Percentiles rank a stretch among this genome's conserved stretches.
Conservation (phyloP, 805 yeast species). For the Aciculoconidium aculeatum region DNA sequence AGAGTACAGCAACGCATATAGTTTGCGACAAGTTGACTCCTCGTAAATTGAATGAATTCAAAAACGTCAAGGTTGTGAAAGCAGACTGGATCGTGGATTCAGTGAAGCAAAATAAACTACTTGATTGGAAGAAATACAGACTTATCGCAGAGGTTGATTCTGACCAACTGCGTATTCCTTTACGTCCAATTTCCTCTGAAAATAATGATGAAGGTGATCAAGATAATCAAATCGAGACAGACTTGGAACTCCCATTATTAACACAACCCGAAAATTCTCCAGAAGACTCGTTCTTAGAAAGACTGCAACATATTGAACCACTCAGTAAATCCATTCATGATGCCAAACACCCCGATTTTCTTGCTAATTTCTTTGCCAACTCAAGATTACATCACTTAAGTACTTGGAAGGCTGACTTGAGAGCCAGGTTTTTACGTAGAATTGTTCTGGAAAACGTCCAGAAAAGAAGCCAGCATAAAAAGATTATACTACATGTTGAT, state of each 20-base stretch:
- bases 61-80: constrained; percentile 65
- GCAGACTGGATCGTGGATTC: constrained; percentile 81
- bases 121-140: constrained; percentile 68
- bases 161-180: constrained; percentile 45
- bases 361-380: constrained; percentile 64
- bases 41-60: constrained; percentile 59
- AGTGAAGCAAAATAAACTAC: constrained; percentile 38
- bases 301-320: constrained; percentile 1
- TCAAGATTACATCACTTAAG: constrained; percentile 88
- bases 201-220: constrained; percentile 2
- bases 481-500: constrained; percentile 70
- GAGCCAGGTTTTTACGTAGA: constrained; percentile 50
- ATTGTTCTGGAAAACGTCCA: constrained; percentile 27
- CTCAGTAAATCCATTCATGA: constrained; percentile 28
- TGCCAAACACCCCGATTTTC: constrained; percentile 73
- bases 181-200: not conserved
- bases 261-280: constrained; percentile 10
- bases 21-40: constrained; percentile 78
- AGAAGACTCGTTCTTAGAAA: constrained; percentile 8
- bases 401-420: constrained; percentile 74
- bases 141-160: constrained; percentile 45
- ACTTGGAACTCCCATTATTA: constrained; percentile 7
- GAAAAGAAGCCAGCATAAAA: constrained; percentile 1
- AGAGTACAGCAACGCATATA: constrained; percentile 77
- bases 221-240: constrained; percentile 3